A percentile compares a stretch with the other conserved stretches of the same genome.
Evolutionary conservation across 352 stramenopile genomes (phyloP).

Genomic region (Phytopythium oedochilum): DNA sequence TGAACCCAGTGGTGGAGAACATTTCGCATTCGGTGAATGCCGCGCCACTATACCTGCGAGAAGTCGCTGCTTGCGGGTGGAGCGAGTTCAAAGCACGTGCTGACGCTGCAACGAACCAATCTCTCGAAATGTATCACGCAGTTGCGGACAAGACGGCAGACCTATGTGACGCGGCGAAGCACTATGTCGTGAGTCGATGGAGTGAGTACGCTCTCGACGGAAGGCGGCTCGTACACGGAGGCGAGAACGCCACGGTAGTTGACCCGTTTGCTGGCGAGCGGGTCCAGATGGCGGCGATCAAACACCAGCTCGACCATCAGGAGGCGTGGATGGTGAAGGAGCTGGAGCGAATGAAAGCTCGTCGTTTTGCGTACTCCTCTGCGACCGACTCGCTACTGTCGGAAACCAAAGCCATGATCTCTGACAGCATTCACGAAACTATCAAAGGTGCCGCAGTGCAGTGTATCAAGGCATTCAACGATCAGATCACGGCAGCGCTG

Average conservation of each 20-base stretch:
- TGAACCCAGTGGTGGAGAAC: not conserved
- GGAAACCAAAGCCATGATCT: conserved; percentile 29
- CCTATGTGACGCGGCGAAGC: not conserved
- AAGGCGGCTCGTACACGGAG: not conserved
- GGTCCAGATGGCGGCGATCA: not conserved
- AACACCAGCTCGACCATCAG: conserved; percentile 19
- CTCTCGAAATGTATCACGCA: not conserved
- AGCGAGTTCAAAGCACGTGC: not conserved
- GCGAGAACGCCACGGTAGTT: not conserved
- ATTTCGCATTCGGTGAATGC: not conserved
- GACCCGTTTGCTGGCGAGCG: not conserved
- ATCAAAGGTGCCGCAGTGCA: conserved; percentile 29
- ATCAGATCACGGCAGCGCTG: conserved; percentile 16
- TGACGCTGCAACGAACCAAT: not conserved
- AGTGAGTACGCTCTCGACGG: not conserved
- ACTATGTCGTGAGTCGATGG: not conserved
- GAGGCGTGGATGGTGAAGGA: conserved; percentile 37
- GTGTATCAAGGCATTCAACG: conserved; percentile 31
- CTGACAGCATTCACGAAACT: conserved; percentile 31
- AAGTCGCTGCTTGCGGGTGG: not conserved
- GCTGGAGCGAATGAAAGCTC: conserved; percentile 41
- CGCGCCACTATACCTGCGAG: no score
- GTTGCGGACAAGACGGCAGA: not conserved
- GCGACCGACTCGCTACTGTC: conserved; percentile 34
- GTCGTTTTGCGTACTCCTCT: conserved; percentile 24